Percentiles rank a stretch among this genome's conserved stretches.
These are phyloP conservation scores for Hanseniaspora vineae DNA, from an alignment of 805 yeast genomes.

Conservation along the genomic window DNA sequence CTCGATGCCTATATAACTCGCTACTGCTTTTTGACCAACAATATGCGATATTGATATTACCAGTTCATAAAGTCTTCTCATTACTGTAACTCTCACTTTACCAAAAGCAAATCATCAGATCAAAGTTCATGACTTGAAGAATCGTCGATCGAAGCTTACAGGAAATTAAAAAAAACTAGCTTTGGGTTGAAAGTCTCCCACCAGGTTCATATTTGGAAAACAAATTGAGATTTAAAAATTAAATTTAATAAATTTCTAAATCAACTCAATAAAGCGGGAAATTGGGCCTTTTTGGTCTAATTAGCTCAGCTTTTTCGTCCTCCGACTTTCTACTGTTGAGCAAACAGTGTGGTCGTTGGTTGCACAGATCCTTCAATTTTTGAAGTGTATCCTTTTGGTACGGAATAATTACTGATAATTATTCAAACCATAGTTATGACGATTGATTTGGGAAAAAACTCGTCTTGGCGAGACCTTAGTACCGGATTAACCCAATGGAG, in stretches of 20 bases:
- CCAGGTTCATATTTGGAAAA: slow-evolving; percentile 53
- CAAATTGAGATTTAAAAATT: slow-evolving; percentile 31
- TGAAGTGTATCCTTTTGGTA: background rate
- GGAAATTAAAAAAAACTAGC: slow-evolving; percentile 33
- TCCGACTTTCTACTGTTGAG: background rate
- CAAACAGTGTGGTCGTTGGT: background rate
- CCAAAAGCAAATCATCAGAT: background rate
- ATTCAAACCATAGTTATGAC: slow-evolving; percentile 64
- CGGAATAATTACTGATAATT: background rate
- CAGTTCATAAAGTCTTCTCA: background rate
- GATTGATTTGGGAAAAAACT: slow-evolving; percentile 30
- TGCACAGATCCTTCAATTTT: background rate
- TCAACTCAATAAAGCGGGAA: slow-evolving; percentile 22
- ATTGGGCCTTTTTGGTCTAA: too few relatives aligned
- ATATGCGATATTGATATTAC: too few relatives aligned
- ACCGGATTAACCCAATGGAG: slow-evolving; percentile 63
- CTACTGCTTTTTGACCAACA: too few relatives aligned
- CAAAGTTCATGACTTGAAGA: slow-evolving; percentile 56
- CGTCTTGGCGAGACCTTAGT: slow-evolving; percentile 11
- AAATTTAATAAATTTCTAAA: slow-evolving; percentile 20
- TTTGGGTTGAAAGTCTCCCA: slow-evolving; percentile 86
- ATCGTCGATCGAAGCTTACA: slow-evolving; percentile 66
- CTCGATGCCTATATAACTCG: too few relatives aligned
- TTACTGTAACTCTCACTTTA: background rate
- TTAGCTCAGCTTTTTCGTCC: background rate